Evolutionary conservation across 2,329 filamentous ascomycete genomes (phyloP).

Genomic region (Anisogramma anomala): DNA sequence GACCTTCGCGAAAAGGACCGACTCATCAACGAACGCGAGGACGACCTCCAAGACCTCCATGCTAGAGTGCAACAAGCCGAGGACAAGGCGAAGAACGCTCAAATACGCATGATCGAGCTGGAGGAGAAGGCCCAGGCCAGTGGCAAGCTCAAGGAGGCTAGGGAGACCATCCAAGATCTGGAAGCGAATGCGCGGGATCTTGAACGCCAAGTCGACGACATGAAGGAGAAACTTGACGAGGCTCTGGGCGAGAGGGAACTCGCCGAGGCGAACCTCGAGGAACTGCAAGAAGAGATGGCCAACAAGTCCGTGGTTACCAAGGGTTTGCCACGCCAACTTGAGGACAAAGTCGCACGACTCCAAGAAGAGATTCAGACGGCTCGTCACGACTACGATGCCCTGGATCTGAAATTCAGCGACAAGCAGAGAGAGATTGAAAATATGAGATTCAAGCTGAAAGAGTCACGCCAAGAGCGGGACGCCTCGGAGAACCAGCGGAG

Average conservation of each 20-base stretch:
- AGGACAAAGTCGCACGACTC: constrained; percentile 56
- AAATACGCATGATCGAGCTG: constrained; percentile 39
- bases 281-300: constrained; percentile 64
- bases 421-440: constrained; percentile 36
- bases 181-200: constrained; percentile 43
- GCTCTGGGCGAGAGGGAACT: constrained; percentile 43
- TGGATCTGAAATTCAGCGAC: constrained; percentile 39
- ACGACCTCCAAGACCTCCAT: constrained; percentile 42
- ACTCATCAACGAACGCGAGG: constrained; percentile 43
- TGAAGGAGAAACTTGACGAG: constrained; percentile 42
- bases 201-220: constrained; percentile 42
- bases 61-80: constrained; percentile 35
- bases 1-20: constrained; percentile 46
- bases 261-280: constrained; percentile 48
- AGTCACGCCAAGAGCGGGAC: constrained; percentile 32
- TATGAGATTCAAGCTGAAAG: constrained; percentile 33
- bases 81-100: constrained; percentile 45
- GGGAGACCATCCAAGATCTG: constrained; percentile 47
- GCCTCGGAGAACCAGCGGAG: constrained; percentile 25
- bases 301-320: constrained; percentile 70
- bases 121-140: constrained; percentile 43
- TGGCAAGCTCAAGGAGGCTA: constrained; percentile 44
- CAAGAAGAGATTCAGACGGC: constrained; percentile 53
- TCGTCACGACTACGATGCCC: constrained; percentile 34
- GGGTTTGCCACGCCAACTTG: constrained; percentile 61